Conservation (phyloP, 305 asterid species). For the Salvia sclarea region DNA sequence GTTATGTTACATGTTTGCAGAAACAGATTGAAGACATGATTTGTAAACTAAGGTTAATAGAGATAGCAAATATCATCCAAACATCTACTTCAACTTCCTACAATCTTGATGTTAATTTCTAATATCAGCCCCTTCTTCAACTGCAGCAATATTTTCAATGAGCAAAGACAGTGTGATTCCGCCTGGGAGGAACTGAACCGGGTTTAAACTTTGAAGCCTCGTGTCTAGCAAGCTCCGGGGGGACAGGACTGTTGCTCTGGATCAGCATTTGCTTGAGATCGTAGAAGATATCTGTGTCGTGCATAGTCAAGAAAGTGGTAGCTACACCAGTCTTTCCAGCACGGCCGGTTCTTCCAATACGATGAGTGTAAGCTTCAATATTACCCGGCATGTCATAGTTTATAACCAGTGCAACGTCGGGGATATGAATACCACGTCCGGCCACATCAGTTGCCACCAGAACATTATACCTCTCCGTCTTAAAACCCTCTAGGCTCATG, state of each 20-base stretch:
- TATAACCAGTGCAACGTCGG: constrained; percentile 83
- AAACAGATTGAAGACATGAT: background rate
- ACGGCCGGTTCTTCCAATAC: constrained; percentile 93
- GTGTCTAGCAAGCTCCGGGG: constrained; percentile 83
- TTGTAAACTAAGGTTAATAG: constrained; percentile 8
- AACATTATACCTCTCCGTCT: constrained; percentile 72
- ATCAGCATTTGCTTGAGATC: constrained; percentile 85
- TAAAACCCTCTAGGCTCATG: constrained; percentile 80
- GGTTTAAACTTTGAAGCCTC: constrained; percentile 91
- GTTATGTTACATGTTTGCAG: constrained; percentile 17
- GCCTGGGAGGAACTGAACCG: constrained; percentile 62
- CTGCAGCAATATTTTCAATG: constrained; percentile 39
- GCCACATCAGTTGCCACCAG: constrained; percentile 86
- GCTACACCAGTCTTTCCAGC: constrained; percentile 95
- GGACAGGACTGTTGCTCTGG: constrained; percentile 79
- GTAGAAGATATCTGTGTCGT: constrained; percentile 73
- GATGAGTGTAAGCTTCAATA: constrained; percentile 88
- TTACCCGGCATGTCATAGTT: constrained; percentile 78
- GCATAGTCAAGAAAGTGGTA: constrained; percentile 76
- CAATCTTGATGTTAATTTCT: constrained; percentile 1
- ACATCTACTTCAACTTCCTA: background rate
- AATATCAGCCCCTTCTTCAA: background rate
- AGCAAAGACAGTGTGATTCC: constrained; percentile 70
- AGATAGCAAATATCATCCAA: background rate
- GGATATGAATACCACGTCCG: constrained; percentile 90